Evolutionary conservation across 768 basidiomycete species (phyloP).

Genomic region (Tulasnella calospora): DNA sequence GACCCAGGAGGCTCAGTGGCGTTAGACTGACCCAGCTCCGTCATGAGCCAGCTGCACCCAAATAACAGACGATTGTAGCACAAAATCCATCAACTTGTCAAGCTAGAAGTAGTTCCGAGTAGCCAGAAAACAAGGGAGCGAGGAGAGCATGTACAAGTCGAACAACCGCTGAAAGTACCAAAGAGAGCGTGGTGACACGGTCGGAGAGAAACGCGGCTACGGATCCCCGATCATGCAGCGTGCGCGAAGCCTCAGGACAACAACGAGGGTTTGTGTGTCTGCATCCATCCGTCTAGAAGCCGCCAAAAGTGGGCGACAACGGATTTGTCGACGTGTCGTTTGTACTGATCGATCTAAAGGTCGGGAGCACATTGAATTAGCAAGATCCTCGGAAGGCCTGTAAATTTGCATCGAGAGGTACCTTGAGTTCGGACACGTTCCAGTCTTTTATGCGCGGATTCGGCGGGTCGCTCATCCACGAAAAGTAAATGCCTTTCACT

Average conservation of each 20-base stretch:
- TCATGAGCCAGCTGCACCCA: not conserved
- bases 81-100: not conserved
- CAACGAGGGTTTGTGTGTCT: slow-evolving; percentile 62
- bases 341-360: slow-evolving; percentile 75
- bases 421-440: slow-evolving; percentile 95
- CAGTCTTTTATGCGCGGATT: slow-evolving; percentile 89
- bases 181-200: not conserved
- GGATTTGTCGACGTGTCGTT: slow-evolving; percentile 90
- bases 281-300: slow-evolving; percentile 79
- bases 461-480: slow-evolving; percentile 89
- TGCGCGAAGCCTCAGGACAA: slow-evolving; percentile 10
- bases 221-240: not conserved
- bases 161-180: not conserved
- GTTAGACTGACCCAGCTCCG: not conserved
- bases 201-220: not conserved
- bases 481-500: slow-evolving; percentile 95
- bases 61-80: not conserved
- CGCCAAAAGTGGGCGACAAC: slow-evolving; percentile 97
- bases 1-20: not conserved
- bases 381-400: not conserved
- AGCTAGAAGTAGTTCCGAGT: not conserved
- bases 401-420: slow-evolving; percentile 34
- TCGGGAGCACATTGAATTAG: not conserved
- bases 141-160: not conserved
- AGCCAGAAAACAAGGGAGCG: not conserved